These are phyloP conservation scores for Maudiozyma barnettii DNA, from an alignment of 805 yeast genomes.

Conservation along the genomic window DNA sequence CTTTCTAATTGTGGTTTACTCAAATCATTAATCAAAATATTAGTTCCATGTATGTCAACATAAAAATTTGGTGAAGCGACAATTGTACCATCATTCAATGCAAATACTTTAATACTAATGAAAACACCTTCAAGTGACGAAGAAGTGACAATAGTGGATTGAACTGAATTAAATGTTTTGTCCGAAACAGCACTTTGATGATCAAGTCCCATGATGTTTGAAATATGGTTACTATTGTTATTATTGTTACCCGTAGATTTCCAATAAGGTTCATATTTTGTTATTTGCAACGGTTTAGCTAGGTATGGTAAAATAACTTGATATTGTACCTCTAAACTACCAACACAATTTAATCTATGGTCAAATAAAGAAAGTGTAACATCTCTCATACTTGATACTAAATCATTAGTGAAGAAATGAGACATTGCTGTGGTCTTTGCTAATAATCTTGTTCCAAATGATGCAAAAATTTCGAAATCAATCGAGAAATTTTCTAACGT, in stretches of 20 bases:
- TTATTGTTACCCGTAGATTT: conserved; percentile 63
- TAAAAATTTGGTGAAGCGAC: conserved; percentile 66
- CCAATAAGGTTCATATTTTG: conserved; percentile 88
- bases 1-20: conserved; percentile 27
- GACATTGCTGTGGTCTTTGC: conserved; percentile 77
- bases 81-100: conserved; percentile 77
- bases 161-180: neutral
- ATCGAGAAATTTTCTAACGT: conserved; percentile 63
- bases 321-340: conserved; percentile 66
- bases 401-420: conserved; percentile 36
- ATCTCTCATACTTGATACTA: conserved; percentile 31
- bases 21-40: conserved; percentile 53
- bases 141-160: conserved; percentile 60
- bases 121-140: conserved; percentile 83
- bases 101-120: conserved; percentile 55
- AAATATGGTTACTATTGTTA: conserved; percentile 29
- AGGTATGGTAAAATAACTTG: conserved; percentile 84
- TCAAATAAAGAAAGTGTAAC: conserved; percentile 68
- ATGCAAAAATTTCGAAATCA: conserved; percentile 86
- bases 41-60: conserved; percentile 42
- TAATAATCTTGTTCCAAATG: conserved; percentile 84
- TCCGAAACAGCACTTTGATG: neutral
- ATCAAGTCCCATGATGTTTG: neutral
- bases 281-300: conserved; percentile 75
- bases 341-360: conserved; percentile 68